A percentile compares a stretch with the other conserved stretches of the same genome.
These are phyloP conservation scores for Dactylis glomerata DNA, from an alignment of 176 grass and related monocot species.

Conservation along the genomic window DNA sequence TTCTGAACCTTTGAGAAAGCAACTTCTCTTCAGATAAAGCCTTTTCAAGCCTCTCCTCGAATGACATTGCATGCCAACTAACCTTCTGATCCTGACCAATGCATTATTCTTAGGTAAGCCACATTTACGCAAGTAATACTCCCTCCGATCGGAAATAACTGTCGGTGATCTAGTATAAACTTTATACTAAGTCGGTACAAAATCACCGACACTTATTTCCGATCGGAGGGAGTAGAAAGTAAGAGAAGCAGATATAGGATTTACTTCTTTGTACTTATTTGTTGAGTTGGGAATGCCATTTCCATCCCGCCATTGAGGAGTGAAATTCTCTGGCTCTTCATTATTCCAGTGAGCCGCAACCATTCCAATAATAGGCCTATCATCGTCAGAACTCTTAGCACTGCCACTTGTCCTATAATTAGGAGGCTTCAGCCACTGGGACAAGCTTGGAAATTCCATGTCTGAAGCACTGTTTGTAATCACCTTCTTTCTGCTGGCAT, in stretches of 20 bases:
- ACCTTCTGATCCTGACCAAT: slow-evolving; percentile 81
- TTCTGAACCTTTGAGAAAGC: slow-evolving; percentile 59
- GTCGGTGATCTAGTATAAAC: too few relatives aligned
- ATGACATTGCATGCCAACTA: slow-evolving; percentile 78
- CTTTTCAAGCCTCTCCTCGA: slow-evolving; percentile 95
- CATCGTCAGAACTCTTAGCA: slow-evolving; percentile 54
- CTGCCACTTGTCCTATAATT: slow-evolving; percentile 40
- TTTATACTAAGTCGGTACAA: too few relatives aligned
- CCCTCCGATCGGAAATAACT: too few relatives aligned
- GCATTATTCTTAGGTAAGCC: slow-evolving; percentile 18
- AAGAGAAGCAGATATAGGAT: slow-evolving; percentile 25
- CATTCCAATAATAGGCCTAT: slow-evolving; percentile 92
- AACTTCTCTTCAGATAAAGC: slow-evolving; percentile 84
- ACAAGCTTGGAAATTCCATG: slow-evolving; percentile 53
- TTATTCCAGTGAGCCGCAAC: slow-evolving; percentile 87
- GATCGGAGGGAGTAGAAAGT: too few relatives aligned
- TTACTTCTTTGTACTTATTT: slow-evolving; percentile 98
- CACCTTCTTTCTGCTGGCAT: slow-evolving; percentile 33
- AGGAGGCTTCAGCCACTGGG: slow-evolving; percentile 79
- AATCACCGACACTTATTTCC: too few relatives aligned
- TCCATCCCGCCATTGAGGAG: slow-evolving; percentile 70
- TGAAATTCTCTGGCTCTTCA: slow-evolving; percentile 38
- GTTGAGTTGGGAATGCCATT: slow-evolving; percentile 99
- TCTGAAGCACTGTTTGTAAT: slow-evolving; percentile 37
- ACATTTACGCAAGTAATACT: not conserved